These are phyloP conservation scores for Plasmopara halstedii DNA, from an alignment of 352 stramenopile species.

Conservation along the genomic window DNA sequence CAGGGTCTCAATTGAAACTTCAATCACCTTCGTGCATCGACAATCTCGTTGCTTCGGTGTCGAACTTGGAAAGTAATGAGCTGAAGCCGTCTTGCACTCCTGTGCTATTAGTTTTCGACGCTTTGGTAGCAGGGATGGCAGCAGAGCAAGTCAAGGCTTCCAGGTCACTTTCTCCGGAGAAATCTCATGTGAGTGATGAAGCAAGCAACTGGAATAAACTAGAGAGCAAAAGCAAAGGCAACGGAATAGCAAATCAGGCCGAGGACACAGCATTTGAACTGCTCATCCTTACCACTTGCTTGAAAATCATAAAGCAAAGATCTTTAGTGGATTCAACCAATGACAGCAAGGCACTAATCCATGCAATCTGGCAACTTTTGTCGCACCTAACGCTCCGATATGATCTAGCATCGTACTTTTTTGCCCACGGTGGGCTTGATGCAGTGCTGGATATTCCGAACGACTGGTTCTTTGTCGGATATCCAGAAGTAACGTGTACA, in stretches of 20 bases:
- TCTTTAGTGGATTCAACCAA: constrained; percentile 5
- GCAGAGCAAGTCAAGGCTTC: constrained; percentile 10
- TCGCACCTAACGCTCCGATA: constrained; percentile 64
- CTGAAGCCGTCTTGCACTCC: constrained; percentile 41
- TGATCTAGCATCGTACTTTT: constrained; percentile 60
- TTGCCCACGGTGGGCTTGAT: constrained; percentile 43
- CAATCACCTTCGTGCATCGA: constrained; percentile 43
- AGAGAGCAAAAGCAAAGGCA: constrained; percentile 4
- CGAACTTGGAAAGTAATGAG: not conserved
- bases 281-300: constrained; percentile 29
- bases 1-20: constrained; percentile 28
- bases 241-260: not conserved
- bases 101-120: constrained; percentile 58
- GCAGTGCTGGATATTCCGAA: constrained; percentile 43
- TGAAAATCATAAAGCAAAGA: constrained; percentile 22
- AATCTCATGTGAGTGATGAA: constrained; percentile 4
- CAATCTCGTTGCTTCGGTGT: constrained; percentile 38
- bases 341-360: constrained; percentile 28
- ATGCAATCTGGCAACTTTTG: constrained; percentile 71
- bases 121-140: constrained; percentile 27
- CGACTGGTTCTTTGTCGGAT: constrained; percentile 46
- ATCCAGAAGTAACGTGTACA: constrained; percentile 62
- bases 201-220: constrained; percentile 8
- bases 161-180: constrained; percentile 7
- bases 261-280: constrained; percentile 23